Evolutionary conservation across 2,329 filamentous ascomycete species (phyloP), one percentile per base, ranked within the genome.

Genomic region (Verticillium nonalfalfae): DNA sequence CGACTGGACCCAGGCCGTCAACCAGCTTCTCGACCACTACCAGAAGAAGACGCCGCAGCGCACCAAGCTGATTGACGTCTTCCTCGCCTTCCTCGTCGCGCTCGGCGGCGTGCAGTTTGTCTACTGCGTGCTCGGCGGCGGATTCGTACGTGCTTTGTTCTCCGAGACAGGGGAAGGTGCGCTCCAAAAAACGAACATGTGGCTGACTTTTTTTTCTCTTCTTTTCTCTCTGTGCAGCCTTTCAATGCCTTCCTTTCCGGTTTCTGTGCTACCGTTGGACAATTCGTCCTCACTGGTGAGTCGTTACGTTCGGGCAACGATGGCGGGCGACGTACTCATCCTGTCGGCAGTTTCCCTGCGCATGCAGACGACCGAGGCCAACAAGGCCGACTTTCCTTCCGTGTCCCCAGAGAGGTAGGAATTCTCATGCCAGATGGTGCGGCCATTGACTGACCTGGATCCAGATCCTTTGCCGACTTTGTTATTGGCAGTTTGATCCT

Each of bases 201-300:
- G 7, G 10, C 9, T 50, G n/a, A 18, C 35, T 59, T 52, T 11
- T n/a, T 40, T 31, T 31, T 21, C 2, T 21, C 21, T 21, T 21
- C 21, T 21, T 31, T 31, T 26, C 26, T 26, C 26, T 26, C 26
- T 26, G 13, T n/a, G 35, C 71, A 98, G 94, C 95, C 95, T 10
- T 99, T 99, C 83, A 99, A 99, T 75, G 95, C 96, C 66, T 99
- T 99, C 81, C 86, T 99, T 36, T 91, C 93, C 36, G 96, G 95
- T 57, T 99, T 99, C 81, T 88, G 87, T 64, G 92, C 94, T 15
- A 95, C 94, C 1, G 94, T 99, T 65, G 95, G 95, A 64, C 95
- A 99, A 75, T 99, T 99, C 75, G 95, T 99, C 65, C 86, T 99
- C 68, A 97, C 95, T 58, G 91, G 92, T 81, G 88, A 72, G 79